These are phyloP conservation scores for Musa acuminata DNA, from an alignment of 176 grass and related monocot species.

Conservation along the genomic window DNA sequence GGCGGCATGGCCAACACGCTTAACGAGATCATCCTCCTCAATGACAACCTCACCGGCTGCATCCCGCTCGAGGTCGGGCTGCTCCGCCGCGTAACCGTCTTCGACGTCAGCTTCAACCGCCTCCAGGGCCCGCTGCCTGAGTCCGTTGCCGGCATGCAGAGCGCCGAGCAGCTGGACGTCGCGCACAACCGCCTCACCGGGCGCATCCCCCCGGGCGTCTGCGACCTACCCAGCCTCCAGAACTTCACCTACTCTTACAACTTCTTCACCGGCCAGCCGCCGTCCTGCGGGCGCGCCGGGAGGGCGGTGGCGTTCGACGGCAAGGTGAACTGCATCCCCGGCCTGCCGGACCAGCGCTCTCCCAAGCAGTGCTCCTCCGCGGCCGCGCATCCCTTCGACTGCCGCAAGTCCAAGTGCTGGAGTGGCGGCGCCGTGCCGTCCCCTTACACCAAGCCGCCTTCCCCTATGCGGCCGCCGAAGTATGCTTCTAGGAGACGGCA, in stretches of 20 bases:
- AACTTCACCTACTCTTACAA: slow-evolving; percentile 21
- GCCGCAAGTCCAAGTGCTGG: slow-evolving; percentile 10
- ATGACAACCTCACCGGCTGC: slow-evolving; percentile 22
- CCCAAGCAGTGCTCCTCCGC: slow-evolving; percentile 12
- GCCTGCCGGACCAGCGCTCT: slow-evolving; percentile 8
- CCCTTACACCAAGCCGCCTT: neutral
- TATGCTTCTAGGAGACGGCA: neutral
- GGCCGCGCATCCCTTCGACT: slow-evolving; percentile 12
- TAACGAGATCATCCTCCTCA: slow-evolving; percentile 21
- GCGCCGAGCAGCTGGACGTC: slow-evolving; percentile 17
- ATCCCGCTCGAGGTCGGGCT: slow-evolving; percentile 9
- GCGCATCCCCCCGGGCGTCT: slow-evolving; percentile 11
- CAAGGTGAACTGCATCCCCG: slow-evolving; percentile 4
- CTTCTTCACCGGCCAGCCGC: slow-evolving; percentile 18
- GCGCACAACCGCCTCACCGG: slow-evolving; percentile 19
- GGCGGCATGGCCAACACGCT: slow-evolving; percentile 12
- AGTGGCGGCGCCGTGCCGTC: neutral
- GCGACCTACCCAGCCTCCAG: slow-evolving; percentile 15
- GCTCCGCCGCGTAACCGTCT: slow-evolving; percentile 11
- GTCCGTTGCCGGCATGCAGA: neutral
- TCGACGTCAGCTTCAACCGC: slow-evolving; percentile 24
- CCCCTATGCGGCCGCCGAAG: neutral
- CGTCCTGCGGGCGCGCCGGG: neutral
- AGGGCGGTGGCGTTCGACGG: neutral
- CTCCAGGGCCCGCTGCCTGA: slow-evolving; percentile 16